Conservation (phyloP, 1,284 basidiomycete genomes). For the Cryptococcus sp. region DNA sequence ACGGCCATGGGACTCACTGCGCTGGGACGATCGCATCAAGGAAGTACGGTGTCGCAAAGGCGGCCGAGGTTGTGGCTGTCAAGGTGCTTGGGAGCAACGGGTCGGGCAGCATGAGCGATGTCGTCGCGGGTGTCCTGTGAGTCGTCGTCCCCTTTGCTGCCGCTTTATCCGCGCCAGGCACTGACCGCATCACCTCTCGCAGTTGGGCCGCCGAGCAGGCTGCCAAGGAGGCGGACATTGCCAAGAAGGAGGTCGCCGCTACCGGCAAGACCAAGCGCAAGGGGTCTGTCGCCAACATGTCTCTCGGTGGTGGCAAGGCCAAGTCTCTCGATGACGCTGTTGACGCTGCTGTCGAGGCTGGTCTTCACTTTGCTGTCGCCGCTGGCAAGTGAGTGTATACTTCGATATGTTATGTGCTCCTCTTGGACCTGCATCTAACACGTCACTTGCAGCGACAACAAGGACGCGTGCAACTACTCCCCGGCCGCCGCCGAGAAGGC, state of each 20-base stretch:
- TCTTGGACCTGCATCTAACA: slow-evolving; percentile 1
- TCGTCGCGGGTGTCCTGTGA: slow-evolving; percentile 71
- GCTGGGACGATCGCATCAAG: slow-evolving; percentile 75
- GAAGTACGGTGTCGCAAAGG: slow-evolving; percentile 92
- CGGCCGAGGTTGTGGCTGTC: slow-evolving; percentile 84
- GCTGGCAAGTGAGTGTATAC: slow-evolving; percentile 61
- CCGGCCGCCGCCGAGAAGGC: slow-evolving; percentile 71
- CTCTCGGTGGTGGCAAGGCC: slow-evolving; percentile 94
- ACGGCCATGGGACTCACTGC: slow-evolving; percentile 71
- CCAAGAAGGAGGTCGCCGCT: slow-evolving; percentile 61
- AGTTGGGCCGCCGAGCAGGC: slow-evolving; percentile 73
- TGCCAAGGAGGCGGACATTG: slow-evolving; percentile 55
- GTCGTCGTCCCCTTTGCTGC: slow-evolving; percentile 13
- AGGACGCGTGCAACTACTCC: slow-evolving; percentile 68
- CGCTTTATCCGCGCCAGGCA: no score
- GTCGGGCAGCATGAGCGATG: slow-evolving; percentile 93
- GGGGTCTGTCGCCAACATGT: slow-evolving; percentile 98
- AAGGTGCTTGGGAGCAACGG: slow-evolving; percentile 95
- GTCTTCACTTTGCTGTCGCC: slow-evolving; percentile 92
- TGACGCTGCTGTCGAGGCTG: slow-evolving; percentile 74
- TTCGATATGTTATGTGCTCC: slow-evolving; percentile 23
- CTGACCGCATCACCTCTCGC: slow-evolving; percentile 10
- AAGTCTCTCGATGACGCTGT: slow-evolving; percentile 79
- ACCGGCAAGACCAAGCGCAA: slow-evolving; percentile 75
- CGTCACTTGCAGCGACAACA: slow-evolving; percentile 54